Base-by-base conservation (phyloP, 306 rosid species). In the Heteromeles arbutifolia region DNA sequence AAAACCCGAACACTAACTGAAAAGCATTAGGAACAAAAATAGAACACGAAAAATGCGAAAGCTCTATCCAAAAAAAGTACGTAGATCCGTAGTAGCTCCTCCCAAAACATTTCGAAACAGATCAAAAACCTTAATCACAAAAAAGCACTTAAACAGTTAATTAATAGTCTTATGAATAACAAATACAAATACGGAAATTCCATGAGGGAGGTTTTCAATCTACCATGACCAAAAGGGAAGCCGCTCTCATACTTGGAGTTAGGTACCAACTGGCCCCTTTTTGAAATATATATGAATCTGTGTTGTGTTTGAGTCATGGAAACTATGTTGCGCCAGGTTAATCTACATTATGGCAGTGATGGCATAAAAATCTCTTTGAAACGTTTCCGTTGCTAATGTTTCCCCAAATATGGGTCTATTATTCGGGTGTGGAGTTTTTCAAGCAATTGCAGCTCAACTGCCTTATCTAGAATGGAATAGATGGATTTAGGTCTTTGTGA, bases 181-280 rank as follows among this genome's bases (percentile, higher is more conserved):
- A 50, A 5, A 17, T 15, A 5, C 4, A 50, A 50, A 17, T 15
- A 5, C 92, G 96, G 4, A 91, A 74, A 73, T 91, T 91, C 81
- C 91, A 93, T 44, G 89, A 91, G 39, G 97, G 98, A 34, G 98
- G 97, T 71, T 93, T 93, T 77, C 89, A 85, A 74, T 77, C 93
- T 41, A 74, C 83, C 53, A 93, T 93, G 97, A 91, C 83, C n/a
- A 75, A 80, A 77, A 89, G 93, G 83, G 98, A 93, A 80, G 98
- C 98, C 14, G 90, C 98, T 75, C 85, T 54, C 6, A 89, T 91
- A 45, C 88, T 91, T 29, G 97, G 97, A 70, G 76, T 93, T 77
- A 86, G 98, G 98, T 93, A 86, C 50, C 2, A 14, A 11, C 31
- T 61, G 24, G 57, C 26, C 2, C 61, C 29, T 74, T 24, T 24